Conservation (phyloP, 148 eudicot genomes). For the Nepenthes mirabilis region DNA sequence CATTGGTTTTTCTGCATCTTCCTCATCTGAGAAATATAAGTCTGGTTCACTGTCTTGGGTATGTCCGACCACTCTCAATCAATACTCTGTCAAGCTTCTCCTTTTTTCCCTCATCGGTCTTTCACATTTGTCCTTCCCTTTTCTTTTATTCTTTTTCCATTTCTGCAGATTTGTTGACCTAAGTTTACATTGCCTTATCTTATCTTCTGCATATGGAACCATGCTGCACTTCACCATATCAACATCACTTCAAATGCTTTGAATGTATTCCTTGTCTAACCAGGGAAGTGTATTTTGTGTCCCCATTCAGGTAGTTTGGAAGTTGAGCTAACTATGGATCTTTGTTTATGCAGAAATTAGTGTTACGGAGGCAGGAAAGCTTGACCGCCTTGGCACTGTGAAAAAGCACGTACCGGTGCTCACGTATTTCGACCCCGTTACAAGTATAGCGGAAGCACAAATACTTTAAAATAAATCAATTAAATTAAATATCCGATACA, state of each 20-base stretch:
- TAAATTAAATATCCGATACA: too few relatives aligned
- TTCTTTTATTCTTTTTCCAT: background rate
- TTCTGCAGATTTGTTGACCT: conserved; percentile 69
- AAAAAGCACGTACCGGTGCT: too few relatives aligned
- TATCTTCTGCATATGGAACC: conserved; percentile 75
- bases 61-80: conserved; percentile 7
- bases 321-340: background rate
- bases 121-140: background rate
- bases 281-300: background rate
- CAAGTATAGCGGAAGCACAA: too few relatives aligned
- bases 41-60: conserved; percentile 94
- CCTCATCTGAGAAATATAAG: conserved; percentile 46
- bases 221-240: conserved; percentile 71
- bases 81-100: background rate
- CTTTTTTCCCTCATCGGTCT: background rate
- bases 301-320: background rate
- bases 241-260: conserved; percentile 68
- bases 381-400: conserved; percentile 63
- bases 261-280: conserved; percentile 29
- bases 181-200: conserved; percentile 38
- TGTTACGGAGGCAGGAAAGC: conserved; percentile 92
- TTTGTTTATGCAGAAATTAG: conserved; percentile 51
- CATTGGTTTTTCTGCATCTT: conserved; percentile 54
- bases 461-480: too few relatives aligned
- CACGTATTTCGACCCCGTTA: too few relatives aligned